These are phyloP conservation scores for Fomitopsis betulina DNA, from an alignment of 1,284 basidiomycete genomes.

Conservation along the genomic window DNA sequence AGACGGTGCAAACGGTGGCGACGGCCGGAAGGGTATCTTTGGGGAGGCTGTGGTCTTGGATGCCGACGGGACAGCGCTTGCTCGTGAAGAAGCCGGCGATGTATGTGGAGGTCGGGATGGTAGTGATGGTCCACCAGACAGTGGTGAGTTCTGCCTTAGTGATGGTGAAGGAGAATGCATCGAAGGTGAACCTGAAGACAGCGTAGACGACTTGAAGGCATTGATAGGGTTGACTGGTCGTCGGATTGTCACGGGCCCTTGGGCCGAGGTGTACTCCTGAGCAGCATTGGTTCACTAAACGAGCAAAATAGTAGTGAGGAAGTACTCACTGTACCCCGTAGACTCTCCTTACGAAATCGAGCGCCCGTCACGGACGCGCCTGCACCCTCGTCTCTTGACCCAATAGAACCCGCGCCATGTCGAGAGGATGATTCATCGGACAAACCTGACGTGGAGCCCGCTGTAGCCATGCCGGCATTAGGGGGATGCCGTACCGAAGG, in stretches of 20 bases:
- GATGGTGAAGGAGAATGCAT: slow-evolving; percentile 46
- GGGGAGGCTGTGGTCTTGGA: slow-evolving; percentile 14
- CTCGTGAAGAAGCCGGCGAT: slow-evolving; percentile 37
- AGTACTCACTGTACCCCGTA: slow-evolving; percentile 30
- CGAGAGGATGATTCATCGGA: slow-evolving; percentile 37
- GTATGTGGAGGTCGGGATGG: slow-evolving; percentile 32
- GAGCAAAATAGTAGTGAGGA: not conserved
- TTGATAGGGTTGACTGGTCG: slow-evolving; percentile 39
- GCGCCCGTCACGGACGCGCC: slow-evolving; percentile 28
- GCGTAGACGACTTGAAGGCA: slow-evolving; percentile 64
- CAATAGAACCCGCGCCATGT: slow-evolving; percentile 29
- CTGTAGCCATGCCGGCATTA: slow-evolving; percentile 22
- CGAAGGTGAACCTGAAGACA: slow-evolving; percentile 51
- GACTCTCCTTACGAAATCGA: slow-evolving; percentile 39
- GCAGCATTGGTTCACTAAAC: not conserved
- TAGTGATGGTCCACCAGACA: slow-evolving; percentile 24
- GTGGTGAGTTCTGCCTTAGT: slow-evolving; percentile 39
- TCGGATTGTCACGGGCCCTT: slow-evolving; percentile 48
- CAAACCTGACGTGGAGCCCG: slow-evolving; percentile 32
- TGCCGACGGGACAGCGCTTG: not conserved
- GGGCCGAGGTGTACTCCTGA: slow-evolving; percentile 25
- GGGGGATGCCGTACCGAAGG: slow-evolving; percentile 28
- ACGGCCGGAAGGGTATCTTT: slow-evolving; percentile 32
- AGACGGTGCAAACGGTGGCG: slow-evolving; percentile 43
- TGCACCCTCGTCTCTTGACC: slow-evolving; percentile 34